These are phyloP conservation scores for Aspergillus novofumigatus DNA, from an alignment of 2,329 filamentous ascomycete genomes.

Conservation along the genomic window DNA sequence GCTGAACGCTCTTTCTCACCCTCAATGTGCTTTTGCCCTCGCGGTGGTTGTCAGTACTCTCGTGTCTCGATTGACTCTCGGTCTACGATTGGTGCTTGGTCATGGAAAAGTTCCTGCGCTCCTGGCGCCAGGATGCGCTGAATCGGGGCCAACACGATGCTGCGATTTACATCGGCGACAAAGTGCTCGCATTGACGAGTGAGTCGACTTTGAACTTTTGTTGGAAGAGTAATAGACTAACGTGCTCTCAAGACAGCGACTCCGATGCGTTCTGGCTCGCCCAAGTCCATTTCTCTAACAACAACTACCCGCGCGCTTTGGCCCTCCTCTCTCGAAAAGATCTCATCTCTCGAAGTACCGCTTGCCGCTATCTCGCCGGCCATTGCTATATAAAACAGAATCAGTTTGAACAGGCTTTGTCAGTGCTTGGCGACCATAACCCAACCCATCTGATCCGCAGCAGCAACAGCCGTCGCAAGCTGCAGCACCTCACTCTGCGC, in stretches of 20 bases:
- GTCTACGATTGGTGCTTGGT: neutral
- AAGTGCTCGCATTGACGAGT: conserved; percentile 92
- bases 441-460: conserved; percentile 81
- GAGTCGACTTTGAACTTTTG: conserved; percentile 28
- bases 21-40: neutral
- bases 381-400: conserved; percentile 93
- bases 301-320: conserved; percentile 89
- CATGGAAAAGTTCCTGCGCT: conserved; percentile 91
- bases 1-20: neutral
- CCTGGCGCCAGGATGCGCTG: conserved; percentile 91
- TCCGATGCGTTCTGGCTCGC: conserved; percentile 95
- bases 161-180: conserved; percentile 95
- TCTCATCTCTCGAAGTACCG: conserved; percentile 73
- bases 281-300: conserved; percentile 94
- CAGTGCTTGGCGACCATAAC: conserved; percentile 84
- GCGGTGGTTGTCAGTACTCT: neutral
- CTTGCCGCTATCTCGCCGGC: conserved; percentile 87
- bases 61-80: neutral
- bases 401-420: conserved; percentile 82
- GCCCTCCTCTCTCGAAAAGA: conserved; percentile 80
- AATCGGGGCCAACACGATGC: conserved; percentile 96
- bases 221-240: conserved; percentile 3
- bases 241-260: conserved; percentile 65
- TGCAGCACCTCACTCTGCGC: conserved; percentile 57
- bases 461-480: conserved; percentile 63